Base-by-base conservation (phyloP, 257 asterid genomes). In the Primulina huaijiensis region DNA sequence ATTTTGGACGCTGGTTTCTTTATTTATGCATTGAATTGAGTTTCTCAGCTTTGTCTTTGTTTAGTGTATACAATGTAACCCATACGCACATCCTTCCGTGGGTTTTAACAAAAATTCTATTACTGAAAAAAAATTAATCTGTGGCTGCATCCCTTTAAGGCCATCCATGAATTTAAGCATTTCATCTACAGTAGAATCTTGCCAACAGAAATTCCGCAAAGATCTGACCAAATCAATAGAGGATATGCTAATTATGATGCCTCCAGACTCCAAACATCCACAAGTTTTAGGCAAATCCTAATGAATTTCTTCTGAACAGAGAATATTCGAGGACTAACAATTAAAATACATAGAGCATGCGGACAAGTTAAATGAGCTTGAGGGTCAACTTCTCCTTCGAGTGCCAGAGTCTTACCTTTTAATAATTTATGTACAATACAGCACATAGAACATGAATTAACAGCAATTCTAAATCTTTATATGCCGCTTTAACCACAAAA, bases 401-500 rank as follows among this genome's bases (percentile, higher is more conserved):
- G 33, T 46, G 17, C 7, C 37, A 30, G 31, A 23, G 40, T 19
- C 30, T 30, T 33, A 5, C 53, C 17, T n/a, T 1, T 29, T 17
- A 12, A 38, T 7, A 10, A 62, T 63, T 72, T 16, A 72, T 33
- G 40, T 21, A 19, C 21, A 52, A 23, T 31, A 64, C 16, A 37
- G 46, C 34, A 63, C 21, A n/a, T 61, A 31, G n/a, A 43, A 29
- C 25, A 19, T 31, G 33, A 74, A 58, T 17, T 14, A 60, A 58
- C 62, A 64, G 12, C 71, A 73, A 56, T 9, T 58, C 50, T 30
- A 25, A 55, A 16, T 19, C 17, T 62, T 46, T 17, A 29, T 72
- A 65, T 33, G 70, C 61, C 30, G 4, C 46, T 12, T 29, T 16
- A 21, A 64, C 64, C 37, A 27, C 23, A 43, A 29, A n/a, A 19